These are phyloP conservation scores for Dictyostelium brefeldianum DNA, from an alignment of 78 protist genomes.

Conservation along the genomic window DNA sequence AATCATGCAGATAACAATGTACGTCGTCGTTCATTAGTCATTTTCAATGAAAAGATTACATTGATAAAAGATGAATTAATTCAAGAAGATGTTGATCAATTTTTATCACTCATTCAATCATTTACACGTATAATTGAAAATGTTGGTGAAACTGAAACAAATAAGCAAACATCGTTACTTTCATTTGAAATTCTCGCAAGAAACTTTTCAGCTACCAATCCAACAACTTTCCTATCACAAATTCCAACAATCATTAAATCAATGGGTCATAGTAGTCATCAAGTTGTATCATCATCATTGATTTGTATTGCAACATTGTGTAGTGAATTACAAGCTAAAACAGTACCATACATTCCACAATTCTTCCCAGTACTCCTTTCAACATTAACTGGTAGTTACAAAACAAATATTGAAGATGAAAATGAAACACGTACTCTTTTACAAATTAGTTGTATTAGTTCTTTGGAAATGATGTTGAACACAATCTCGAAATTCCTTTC, in stretches of 20 bases:
- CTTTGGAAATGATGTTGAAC: conserved; percentile 75
- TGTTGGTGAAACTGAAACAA: conserved; percentile 29
- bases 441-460: conserved; percentile 49
- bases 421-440: conserved; percentile 57
- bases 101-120: conserved; percentile 20
- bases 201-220: conserved; percentile 26
- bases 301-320: conserved; percentile 80
- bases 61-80: not conserved
- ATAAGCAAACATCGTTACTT: conserved; percentile 82
- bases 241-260: conserved; percentile 62
- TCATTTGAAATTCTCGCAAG: conserved; percentile 79
- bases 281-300: conserved; percentile 54
- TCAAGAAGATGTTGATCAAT: conserved; percentile 17
- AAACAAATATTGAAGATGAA: not conserved
- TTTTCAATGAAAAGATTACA: conserved; percentile 78
- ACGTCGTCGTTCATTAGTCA: conserved; percentile 73
- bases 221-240: conserved; percentile 10
- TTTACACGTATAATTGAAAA: conserved; percentile 37
- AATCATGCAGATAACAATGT: conserved; percentile 52
- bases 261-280: conserved; percentile 41
- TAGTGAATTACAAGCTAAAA: conserved; percentile 59
- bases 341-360: conserved; percentile 77
- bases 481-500: conserved; percentile 64
- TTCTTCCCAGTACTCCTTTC: conserved; percentile 61
- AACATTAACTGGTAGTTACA: conserved; percentile 38